phyloP scores from a whole-genome alignment of 148 eudicot species.

The Silene latifolia region DNA sequence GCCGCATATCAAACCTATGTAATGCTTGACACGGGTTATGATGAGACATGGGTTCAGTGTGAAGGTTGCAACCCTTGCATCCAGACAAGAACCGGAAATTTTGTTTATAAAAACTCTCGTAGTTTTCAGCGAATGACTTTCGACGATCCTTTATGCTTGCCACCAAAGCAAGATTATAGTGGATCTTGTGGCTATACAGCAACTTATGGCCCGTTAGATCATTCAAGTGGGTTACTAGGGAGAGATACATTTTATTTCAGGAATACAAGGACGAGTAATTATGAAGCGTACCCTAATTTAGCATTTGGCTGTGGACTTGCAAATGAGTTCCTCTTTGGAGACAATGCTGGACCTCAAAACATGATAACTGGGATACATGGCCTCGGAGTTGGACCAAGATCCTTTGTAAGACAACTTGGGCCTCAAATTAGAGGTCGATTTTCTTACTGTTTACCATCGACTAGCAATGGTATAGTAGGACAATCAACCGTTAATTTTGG shows the following conservation, averaged over 20 bases:
- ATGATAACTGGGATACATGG: slow-evolving; percentile 10
- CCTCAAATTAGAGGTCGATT: slow-evolving; percentile 7
- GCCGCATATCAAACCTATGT: not conserved
- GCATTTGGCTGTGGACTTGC: slow-evolving; percentile 15
- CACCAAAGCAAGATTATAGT: not conserved
- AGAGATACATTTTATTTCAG: slow-evolving; percentile 3
- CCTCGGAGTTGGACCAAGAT: slow-evolving; percentile 1
- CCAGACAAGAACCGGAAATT: not conserved
- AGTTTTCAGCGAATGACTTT: not conserved
- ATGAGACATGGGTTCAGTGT: slow-evolving; percentile 18
- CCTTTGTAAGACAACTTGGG: slow-evolving; percentile 11
- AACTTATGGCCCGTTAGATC: no score
- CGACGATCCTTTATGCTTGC: not conserved
- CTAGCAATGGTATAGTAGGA: not conserved
- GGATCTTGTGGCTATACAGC: slow-evolving; percentile 5
- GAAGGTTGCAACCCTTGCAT: slow-evolving; percentile 15
- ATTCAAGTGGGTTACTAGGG: not conserved
- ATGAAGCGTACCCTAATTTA: not conserved
- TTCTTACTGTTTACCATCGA: slow-evolving; percentile 11
- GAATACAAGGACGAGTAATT: not conserved
- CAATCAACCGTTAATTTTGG: not conserved
- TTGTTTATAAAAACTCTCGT: not conserved
- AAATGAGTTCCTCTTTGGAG: not conserved
- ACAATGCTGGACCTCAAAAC: not conserved
- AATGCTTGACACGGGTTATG: slow-evolving; percentile 14